Percentiles rank a stretch among this genome's conserved stretches.
Evolutionary conservation across 805 yeast genomes (phyloP).

Genomic region (Wickerhamomyces xylosicus): DNA sequence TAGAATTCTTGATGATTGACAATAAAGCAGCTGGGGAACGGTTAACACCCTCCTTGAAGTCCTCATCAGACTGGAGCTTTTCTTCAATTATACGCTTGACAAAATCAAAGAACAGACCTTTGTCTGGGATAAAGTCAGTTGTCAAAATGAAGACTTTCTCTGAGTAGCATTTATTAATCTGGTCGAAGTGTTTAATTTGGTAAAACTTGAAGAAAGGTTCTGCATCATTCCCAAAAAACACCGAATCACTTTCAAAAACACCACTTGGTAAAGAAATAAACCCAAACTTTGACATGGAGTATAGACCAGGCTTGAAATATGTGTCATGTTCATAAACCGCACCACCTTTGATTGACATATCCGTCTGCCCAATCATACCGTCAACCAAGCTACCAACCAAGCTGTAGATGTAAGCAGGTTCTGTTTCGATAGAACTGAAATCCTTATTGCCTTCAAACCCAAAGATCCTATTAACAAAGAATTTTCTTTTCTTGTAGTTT

Average conservation of each 20-base stretch:
- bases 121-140: background rate
- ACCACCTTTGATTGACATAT: background rate
- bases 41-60: too few species aligned
- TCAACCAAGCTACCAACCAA: background rate
- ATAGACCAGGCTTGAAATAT: background rate
- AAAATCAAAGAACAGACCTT: background rate
- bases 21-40: background rate
- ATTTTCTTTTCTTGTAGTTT: background rate
- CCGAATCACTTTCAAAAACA: background rate
- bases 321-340: background rate
- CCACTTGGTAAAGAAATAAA: background rate
- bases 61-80: background rate
- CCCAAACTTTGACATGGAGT: background rate
- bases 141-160: background rate
- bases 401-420: background rate
- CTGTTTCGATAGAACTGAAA: background rate
- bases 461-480: background rate
- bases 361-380: background rate
- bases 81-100: background rate
- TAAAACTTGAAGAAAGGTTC: background rate
- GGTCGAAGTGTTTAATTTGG: background rate
- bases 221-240: background rate
- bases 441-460: background rate
- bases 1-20: background rate
- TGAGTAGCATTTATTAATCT: background rate